Evolutionary conservation across 345 rosid species (phyloP).

Genomic region (Brassica cretica): DNA sequence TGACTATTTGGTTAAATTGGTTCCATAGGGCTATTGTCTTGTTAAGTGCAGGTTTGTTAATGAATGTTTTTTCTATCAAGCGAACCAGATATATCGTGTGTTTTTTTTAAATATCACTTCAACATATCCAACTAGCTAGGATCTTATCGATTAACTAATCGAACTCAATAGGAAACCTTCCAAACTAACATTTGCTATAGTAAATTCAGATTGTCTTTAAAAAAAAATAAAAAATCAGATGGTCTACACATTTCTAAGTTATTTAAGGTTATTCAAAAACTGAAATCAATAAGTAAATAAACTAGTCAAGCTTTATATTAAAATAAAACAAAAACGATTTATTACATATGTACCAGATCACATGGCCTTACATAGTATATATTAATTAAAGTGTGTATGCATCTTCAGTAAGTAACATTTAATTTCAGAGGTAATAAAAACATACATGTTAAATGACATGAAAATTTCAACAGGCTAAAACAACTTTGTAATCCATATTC

Average conservation of each 20-base stretch:
- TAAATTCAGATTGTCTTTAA: constrained; percentile 1
- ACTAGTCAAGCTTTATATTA: background rate
- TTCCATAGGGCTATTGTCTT: background rate
- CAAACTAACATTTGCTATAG: background rate
- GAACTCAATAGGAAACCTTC: background rate
- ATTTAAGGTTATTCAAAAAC: background rate
- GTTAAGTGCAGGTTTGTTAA: background rate
- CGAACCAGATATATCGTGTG: background rate
- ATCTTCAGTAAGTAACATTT: background rate
- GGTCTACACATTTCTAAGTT: background rate
- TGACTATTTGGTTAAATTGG: background rate
- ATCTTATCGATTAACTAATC: background rate
- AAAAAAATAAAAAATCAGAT: background rate
- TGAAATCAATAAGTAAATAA: background rate
- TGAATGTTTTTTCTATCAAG: background rate
- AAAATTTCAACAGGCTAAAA: background rate
- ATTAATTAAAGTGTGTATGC: background rate
- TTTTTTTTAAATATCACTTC: background rate
- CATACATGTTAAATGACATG: background rate
- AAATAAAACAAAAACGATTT: background rate
- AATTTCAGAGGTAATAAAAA: background rate
- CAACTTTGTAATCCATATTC: background rate
- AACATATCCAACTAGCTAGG: background rate
- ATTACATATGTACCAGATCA: constrained; percentile 29
- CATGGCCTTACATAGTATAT: constrained; percentile 6